Evolutionary conservation across 352 stramenopile species (phyloP).

Genomic region (Globisporangium acanthophoron): DNA sequence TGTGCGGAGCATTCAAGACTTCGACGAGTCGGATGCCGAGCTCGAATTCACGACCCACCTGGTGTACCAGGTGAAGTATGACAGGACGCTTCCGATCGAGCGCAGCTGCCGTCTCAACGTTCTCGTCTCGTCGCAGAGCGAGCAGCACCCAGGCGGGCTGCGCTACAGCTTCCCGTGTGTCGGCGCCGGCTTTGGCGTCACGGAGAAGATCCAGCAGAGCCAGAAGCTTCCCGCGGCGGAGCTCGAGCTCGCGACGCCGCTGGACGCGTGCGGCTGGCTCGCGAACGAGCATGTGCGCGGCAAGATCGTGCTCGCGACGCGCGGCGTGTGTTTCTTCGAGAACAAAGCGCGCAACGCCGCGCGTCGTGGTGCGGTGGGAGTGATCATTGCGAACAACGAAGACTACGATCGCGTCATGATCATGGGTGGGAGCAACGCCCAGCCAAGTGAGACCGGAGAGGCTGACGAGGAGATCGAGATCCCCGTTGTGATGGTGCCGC

Average conservation of each 20-base stretch:
- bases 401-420: constrained; percentile 66
- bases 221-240: constrained; percentile 15
- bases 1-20: not conserved
- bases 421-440: constrained; percentile 46
- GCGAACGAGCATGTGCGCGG: constrained; percentile 30
- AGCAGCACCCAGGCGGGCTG: constrained; percentile 4
- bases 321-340: constrained; percentile 72
- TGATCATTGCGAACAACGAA: constrained; percentile 67
- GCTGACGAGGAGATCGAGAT: constrained; percentile 17
- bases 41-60: constrained; percentile 15
- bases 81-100: constrained; percentile 10
- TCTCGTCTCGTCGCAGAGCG: constrained; percentile 3
- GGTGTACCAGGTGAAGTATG: constrained; percentile 13
- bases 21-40: constrained; percentile 6
- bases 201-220: constrained; percentile 24
- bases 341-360: constrained; percentile 55
- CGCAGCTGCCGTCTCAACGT: constrained; percentile 12
- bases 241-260: constrained; percentile 46
- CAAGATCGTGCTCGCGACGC: constrained; percentile 44
- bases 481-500: constrained; percentile 60
- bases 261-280: constrained; percentile 45
- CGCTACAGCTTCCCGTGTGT: constrained; percentile 46
- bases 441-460: constrained; percentile 9
- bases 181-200: constrained; percentile 51
- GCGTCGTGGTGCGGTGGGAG: constrained; percentile 33